Percentiles rank a stretch among this genome's conserved stretches.
Evolutionary conservation across 2,329 filamentous ascomycete species (phyloP).

Genomic region (Leptosphaerulina australis): DNA sequence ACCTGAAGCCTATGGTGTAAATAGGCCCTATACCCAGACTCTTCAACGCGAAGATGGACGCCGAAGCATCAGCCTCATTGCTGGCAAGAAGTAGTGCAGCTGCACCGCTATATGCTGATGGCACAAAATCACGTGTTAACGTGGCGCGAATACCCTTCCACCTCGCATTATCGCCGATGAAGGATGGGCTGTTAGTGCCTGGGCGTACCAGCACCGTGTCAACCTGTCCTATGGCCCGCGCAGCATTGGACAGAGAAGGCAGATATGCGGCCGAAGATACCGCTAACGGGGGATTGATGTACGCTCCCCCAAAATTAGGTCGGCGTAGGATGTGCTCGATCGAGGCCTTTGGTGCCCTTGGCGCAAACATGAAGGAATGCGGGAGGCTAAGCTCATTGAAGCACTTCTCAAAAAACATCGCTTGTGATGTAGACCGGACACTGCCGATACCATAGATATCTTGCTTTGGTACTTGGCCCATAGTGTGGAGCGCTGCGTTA

Average conservation of each 20-base stretch:
- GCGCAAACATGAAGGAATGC: constrained; percentile 77
- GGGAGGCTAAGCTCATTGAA: constrained; percentile 74
- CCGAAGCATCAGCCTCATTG: constrained; percentile 75
- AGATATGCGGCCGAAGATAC: constrained; percentile 62
- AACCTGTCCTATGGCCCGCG: constrained; percentile 76
- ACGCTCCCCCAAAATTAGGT: constrained; percentile 79
- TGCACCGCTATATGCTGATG: constrained; percentile 77
- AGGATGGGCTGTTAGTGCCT: constrained; percentile 48
- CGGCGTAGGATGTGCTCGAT: constrained; percentile 76
- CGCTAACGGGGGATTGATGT: constrained; percentile 73
- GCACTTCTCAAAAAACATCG: constrained; percentile 79
- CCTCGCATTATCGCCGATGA: constrained; percentile 80
- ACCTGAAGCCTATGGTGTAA: constrained; percentile 81
- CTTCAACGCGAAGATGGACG: constrained; percentile 77
- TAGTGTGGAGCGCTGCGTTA: constrained; percentile 76
- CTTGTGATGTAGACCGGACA: constrained; percentile 73
- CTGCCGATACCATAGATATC: constrained; percentile 81
- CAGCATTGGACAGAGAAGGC: constrained; percentile 73
- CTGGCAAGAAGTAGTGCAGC: constrained; percentile 77
- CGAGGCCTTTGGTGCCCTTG: constrained; percentile 69
- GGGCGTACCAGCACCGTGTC: constrained; percentile 76
- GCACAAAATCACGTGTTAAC: constrained; percentile 79
- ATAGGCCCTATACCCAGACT: constrained; percentile 78
- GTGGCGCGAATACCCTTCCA: constrained; percentile 87
- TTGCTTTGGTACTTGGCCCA: constrained; percentile 80